Evolutionary conservation across 108 stramenopile genomes (phyloP), one percentile per base, ranked within the genome.

Genomic region (Skeletonema costatum): DNA sequence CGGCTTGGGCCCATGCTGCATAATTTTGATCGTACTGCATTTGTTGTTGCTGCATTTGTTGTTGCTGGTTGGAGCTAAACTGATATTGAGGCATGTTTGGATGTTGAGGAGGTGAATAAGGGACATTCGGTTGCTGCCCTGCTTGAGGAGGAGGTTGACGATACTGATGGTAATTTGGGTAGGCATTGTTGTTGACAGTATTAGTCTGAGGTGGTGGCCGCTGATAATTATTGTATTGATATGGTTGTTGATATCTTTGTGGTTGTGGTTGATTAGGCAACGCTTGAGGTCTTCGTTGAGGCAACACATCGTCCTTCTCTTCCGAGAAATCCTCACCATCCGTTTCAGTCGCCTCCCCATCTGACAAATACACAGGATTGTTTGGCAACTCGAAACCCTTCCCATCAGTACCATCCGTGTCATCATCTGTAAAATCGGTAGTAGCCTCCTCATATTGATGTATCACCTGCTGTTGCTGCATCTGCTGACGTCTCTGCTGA

Each of bases 291-390:
- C 35, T 12, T 51, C n/a, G 35, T 67, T 30, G 62, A 19, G 11
- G 73, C 3, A 48, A 53, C 76, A 35, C 12, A 33, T 66, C 79
- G 50, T 80, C 75, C 36, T 19, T 38, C n/a, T 81, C 73, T 60
- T 77, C 74, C 10, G 61, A 74, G 39, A 80, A 65, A 17, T 86
- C 87, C 44, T 86, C 25, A 25, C 25, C 25, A 25, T 25, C 83
- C 11, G 76, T 74, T 62, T 90, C 89, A 46, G 44, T 46, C 14
- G 66, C 80, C 67, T 91, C 90, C 5, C 77, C 87, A 67, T 95
- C 94, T 42, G 91, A 93, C 64, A 89, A 72, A 73, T 95, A 95
- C 0, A 95, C 86, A 2, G 94, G 94, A 60, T 93, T 71, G 76
- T 95, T 92, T 10, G 94, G 94, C 21, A 95, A 74, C 16, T 91